phyloP scores from a whole-genome alignment of 2,329 filamentous ascomycete species.

The Lasiodiplodia citricola region DNA sequence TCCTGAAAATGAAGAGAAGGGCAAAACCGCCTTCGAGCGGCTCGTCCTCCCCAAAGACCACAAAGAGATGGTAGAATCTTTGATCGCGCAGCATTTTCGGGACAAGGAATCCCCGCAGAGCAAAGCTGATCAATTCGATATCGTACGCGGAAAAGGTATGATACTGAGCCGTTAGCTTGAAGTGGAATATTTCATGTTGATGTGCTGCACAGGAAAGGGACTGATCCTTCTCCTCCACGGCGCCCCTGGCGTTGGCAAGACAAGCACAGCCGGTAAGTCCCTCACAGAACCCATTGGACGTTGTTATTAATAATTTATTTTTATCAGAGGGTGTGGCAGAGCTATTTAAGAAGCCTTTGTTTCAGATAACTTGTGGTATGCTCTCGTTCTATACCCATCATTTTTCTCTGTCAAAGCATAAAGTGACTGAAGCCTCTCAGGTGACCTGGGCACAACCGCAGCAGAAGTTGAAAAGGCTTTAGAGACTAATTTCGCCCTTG shows the following conservation, averaged over 20 bases:
- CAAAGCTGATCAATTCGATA: neutral
- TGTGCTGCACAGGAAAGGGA: neutral
- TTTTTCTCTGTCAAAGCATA: too few relatives aligned
- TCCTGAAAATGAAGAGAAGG: neutral
- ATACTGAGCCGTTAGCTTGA: fast-evolving
- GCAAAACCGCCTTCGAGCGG: neutral
- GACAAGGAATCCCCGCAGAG: neutral
- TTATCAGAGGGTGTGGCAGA: neutral
- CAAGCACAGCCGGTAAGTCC: neutral
- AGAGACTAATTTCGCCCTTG: neutral
- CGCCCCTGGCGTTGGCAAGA: neutral
- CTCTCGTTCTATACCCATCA: too few relatives aligned
- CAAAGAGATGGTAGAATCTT: neutral
- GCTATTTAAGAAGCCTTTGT: neutral
- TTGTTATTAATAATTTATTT: neutral
- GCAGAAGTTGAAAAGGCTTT: neutral
- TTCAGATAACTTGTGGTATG: neutral
- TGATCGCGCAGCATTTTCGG: neutral
- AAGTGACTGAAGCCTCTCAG: neutral
- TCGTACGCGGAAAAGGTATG: neutral
- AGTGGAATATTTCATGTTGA: neutral
- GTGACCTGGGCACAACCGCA: neutral
- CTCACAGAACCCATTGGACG: fast-evolving
- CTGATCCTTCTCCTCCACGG: neutral
- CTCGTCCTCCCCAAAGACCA: neutral